Base-by-base conservation (phyloP, 192 early-diverging fungal genomes). In the Helicostylum pulchrum region DNA sequence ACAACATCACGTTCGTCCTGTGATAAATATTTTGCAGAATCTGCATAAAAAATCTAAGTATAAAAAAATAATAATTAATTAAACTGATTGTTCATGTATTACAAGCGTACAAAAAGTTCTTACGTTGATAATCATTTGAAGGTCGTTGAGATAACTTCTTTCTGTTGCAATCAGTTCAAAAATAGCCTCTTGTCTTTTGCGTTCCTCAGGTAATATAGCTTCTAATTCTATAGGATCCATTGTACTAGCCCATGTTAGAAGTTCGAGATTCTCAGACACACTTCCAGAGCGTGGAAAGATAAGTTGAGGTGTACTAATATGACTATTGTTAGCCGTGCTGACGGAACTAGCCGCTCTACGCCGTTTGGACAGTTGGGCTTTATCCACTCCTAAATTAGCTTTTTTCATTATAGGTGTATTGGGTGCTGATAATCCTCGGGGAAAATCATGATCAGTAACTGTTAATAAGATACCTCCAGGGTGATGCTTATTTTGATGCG, bases 181-280 rank as follows among this genome's bases (percentile, higher is more conserved):
- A 50, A 94, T 92, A 1, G 90, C 88, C 67, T 94, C 92, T 62
- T 90, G 90, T 10, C 92, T 77, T 67, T 86, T 91, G 19, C 80
- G 71, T 42, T 92, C 91, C 19, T 90, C 86, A 23, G 75, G 61
- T 56, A 74, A 58, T 7, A 90, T 68, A 17, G 67, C 64, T 17
- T 77, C 62, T 3, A 87, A 49, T 1, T 77, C 64, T 15, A 67
- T 23, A 20, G 75, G 72, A 45, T 79, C 79, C 58, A 88, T 74
- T 1, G 71, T 65, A 7, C 76, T 69, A 30, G 75, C 77, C 85
- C 86, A 85, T 30, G 68, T 65, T 32, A 45, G 11, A 34, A 66
- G 52, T 45, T 30, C 57, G 11, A 59, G 57, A 19, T 23, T 58
- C 15, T 68, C 30, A 14, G 65, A 39, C 23, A 53, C 46, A 60